A percentile compares a stretch with the other conserved stretches of the same genome.
phyloP scores from a whole-genome alignment of 2,329 filamentous ascomycete species.

The Calonectria hawksworthii region DNA sequence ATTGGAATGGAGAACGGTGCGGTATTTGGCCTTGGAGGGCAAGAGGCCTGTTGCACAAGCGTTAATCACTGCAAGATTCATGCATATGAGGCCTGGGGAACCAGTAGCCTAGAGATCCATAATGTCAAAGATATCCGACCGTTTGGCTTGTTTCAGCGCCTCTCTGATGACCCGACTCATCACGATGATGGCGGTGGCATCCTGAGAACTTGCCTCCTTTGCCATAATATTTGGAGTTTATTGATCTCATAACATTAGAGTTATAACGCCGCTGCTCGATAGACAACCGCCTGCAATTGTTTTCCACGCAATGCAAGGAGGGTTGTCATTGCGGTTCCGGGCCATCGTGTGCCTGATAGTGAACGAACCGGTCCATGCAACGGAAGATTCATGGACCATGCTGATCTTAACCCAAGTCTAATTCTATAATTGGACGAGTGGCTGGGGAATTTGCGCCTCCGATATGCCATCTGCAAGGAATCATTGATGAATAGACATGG shows the following conservation, averaged over 20 bases:
- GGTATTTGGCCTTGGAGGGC: neutral
- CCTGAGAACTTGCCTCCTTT: too few relatives aligned
- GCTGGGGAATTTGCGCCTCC: neutral
- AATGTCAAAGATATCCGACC: neutral
- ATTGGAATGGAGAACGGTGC: neutral
- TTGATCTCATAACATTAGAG: neutral
- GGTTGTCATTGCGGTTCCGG: neutral
- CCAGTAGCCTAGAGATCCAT: neutral
- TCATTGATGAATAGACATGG: neutral
- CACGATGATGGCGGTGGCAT: too few relatives aligned
- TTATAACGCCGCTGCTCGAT: neutral
- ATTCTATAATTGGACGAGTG: neutral
- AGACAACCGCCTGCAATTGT: neutral
- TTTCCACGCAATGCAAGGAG: neutral
- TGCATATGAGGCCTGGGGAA: too few relatives aligned
- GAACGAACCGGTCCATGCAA: neutral
- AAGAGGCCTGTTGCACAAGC: neutral
- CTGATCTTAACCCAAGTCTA: neutral
- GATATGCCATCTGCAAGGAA: too few relatives aligned
- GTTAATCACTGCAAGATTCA: too few relatives aligned
- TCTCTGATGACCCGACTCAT: too few relatives aligned
- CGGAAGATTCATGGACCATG: neutral
- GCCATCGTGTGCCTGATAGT: neutral
- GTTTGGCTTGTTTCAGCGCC: neutral
- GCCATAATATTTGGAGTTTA: neutral